These are phyloP conservation scores for Berkeleyomyces rouxiae DNA, from an alignment of 2,329 filamentous ascomycete genomes.

Conservation along the genomic window DNA sequence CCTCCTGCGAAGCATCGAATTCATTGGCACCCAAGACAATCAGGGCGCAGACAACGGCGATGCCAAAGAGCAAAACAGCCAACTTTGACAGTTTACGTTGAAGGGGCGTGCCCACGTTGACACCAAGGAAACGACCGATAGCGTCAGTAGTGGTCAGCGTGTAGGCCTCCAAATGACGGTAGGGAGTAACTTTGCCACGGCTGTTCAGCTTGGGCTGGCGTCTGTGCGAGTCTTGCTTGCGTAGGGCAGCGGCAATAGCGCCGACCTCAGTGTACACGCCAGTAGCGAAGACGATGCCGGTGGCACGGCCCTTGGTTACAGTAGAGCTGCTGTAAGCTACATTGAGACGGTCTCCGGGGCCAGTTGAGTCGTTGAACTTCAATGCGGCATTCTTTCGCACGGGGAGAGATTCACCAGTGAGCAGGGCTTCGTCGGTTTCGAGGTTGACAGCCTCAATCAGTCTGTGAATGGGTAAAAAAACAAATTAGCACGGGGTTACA, in stretches of 20 bases:
- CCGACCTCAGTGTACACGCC: conserved; percentile 44
- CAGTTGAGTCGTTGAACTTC: conserved; percentile 23
- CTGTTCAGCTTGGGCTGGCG: conserved; percentile 35
- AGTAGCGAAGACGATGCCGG: conserved; percentile 42
- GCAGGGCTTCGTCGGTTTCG: conserved; percentile 44
- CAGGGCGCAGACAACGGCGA: conserved; percentile 51
- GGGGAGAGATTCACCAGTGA: conserved; percentile 44
- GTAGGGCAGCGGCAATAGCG: conserved; percentile 33
- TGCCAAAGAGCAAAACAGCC: conserved; percentile 47
- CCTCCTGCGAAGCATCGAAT: conserved; percentile 36
- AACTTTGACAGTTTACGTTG: conserved; percentile 52
- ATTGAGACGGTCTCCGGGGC: conserved; percentile 36
- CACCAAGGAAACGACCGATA: conserved; percentile 46
- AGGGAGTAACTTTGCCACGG: conserved; percentile 34
- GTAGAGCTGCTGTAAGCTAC: conserved; percentile 39
- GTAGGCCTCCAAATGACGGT: conserved; percentile 32
- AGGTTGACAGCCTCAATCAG: conserved; percentile 41
- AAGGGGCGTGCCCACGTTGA: conserved; percentile 52
- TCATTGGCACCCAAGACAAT: conserved; percentile 50
- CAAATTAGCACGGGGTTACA: conserved; percentile 20
- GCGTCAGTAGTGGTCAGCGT: conserved; percentile 38
- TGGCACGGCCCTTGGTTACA: conserved; percentile 40
- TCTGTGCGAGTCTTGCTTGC: conserved; percentile 35
- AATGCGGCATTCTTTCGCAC: conserved; percentile 31
- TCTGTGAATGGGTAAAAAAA: conserved; percentile 15